Evolutionary conservation across 306 rosid species (phyloP).

Genomic region (Sechiopsis laciniata): DNA sequence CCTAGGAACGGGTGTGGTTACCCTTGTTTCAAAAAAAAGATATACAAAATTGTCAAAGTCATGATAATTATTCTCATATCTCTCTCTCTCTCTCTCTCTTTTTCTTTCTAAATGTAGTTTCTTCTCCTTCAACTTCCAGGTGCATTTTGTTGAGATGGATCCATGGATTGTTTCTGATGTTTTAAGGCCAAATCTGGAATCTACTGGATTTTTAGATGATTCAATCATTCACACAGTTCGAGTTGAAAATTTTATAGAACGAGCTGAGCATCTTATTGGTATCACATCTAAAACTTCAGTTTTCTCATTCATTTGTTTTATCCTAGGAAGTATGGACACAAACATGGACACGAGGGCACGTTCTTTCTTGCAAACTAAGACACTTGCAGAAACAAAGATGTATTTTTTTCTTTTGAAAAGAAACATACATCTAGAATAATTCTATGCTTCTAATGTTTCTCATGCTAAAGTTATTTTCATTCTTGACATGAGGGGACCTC

Average conservation of each 20-base stretch:
- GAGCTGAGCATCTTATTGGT: constrained; percentile 68
- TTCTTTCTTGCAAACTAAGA: not conserved
- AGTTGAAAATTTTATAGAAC: constrained; percentile 80
- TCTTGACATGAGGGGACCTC: no score
- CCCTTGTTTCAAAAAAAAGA: no score
- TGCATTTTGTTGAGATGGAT: constrained; percentile 95
- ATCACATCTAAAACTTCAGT: constrained; percentile 23
- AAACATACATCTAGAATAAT: not conserved
- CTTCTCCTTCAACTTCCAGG: constrained; percentile 40
- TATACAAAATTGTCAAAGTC: not conserved
- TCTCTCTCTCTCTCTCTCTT: not conserved
- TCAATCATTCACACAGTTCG: constrained; percentile 70
- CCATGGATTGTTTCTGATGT: constrained; percentile 93
- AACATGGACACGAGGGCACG: not conserved
- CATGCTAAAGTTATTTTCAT: not conserved
- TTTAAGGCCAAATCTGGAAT: constrained; percentile 70
- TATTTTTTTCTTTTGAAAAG: not conserved
- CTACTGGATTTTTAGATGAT: constrained; percentile 73
- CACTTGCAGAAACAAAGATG: not conserved
- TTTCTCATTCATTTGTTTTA: constrained; percentile 14
- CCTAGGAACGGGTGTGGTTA: no score
- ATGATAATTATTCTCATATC: no score
- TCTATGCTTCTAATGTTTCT: not conserved
- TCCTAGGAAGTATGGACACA: not conserved
- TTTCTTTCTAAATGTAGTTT: constrained; percentile 12